Conservation (phyloP, 2,329 filamentous ascomycete genomes). For the Xylaria multiplex region DNA sequence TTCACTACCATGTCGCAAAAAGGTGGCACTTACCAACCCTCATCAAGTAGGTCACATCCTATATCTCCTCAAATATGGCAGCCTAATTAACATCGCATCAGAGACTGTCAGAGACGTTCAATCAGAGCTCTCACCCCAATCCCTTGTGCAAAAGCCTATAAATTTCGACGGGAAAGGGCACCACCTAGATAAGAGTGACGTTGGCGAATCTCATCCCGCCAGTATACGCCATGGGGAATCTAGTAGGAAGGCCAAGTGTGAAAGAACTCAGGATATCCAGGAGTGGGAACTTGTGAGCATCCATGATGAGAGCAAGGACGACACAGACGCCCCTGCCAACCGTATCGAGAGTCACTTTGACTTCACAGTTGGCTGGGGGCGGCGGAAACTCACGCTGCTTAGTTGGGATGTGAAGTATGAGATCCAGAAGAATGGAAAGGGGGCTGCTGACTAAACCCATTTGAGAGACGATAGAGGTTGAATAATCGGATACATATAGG, state of each 20-base stretch:
- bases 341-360: constrained; percentile 1
- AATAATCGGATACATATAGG: no score
- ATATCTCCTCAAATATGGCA: neutral
- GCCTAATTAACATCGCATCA: neutral
- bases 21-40: neutral
- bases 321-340: neutral
- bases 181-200: neutral
- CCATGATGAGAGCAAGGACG: neutral
- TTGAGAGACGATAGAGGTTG: no score
- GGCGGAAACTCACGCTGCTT: constrained; percentile 3
- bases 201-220: neutral
- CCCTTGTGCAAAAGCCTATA: neutral
- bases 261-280: neutral
- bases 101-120: neutral
- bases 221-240: neutral
- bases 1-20: neutral
- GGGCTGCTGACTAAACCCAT: neutral
- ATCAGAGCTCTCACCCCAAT: neutral
- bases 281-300: constrained; percentile 11
- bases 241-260: neutral
- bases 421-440: neutral
- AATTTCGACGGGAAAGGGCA: neutral
- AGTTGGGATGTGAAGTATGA: neutral
- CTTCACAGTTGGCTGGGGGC: neutral
- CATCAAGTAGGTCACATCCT: neutral